Conservation (phyloP, 495 filamentous ascomycete genomes). For the Sphaerosporella brunnea region DNA sequence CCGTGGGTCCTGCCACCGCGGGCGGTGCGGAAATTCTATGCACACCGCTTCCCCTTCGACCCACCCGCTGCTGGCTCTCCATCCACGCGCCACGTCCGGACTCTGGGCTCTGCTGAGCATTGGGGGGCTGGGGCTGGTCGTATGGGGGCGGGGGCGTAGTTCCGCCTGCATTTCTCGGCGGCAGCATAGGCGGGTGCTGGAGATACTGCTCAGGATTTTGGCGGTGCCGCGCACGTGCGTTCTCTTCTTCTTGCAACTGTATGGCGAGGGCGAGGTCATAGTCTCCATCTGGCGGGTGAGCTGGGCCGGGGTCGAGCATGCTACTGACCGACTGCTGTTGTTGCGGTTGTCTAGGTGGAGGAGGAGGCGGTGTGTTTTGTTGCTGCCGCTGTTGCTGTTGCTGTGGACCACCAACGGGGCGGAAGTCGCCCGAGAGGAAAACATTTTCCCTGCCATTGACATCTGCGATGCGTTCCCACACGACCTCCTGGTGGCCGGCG, state of each 20-base stretch:
- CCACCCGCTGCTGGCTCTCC: slow-evolving; percentile 1
- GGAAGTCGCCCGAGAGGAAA: slow-evolving; percentile 82
- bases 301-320: slow-evolving; percentile 14
- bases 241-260: slow-evolving; percentile 70
- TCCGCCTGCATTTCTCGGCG: slow-evolving; percentile 2
- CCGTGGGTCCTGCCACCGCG: background rate
- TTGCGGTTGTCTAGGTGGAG: background rate
- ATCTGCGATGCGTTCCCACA: slow-evolving; percentile 88
- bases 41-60: background rate
- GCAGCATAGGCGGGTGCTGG: background rate
- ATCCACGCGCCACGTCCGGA: background rate
- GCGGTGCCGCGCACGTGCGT: slow-evolving; percentile 37
- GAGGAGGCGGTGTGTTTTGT: slow-evolving; percentile 9
- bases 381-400: slow-evolving; percentile 14
- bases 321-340: slow-evolving; percentile 10
- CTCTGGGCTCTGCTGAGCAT: background rate
- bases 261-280: slow-evolving; percentile 61
- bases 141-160: slow-evolving; percentile 20
- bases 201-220: slow-evolving; percentile 11
- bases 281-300: slow-evolving; percentile 30
- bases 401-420: slow-evolving; percentile 46
- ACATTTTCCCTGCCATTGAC: slow-evolving; percentile 67
- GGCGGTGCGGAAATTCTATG: background rate
- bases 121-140: slow-evolving; percentile 4
- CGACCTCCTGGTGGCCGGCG: slow-evolving; percentile 69